Evolutionary conservation across 345 rosid genomes (phyloP).

Genomic region (Conringia planisiliqua): DNA sequence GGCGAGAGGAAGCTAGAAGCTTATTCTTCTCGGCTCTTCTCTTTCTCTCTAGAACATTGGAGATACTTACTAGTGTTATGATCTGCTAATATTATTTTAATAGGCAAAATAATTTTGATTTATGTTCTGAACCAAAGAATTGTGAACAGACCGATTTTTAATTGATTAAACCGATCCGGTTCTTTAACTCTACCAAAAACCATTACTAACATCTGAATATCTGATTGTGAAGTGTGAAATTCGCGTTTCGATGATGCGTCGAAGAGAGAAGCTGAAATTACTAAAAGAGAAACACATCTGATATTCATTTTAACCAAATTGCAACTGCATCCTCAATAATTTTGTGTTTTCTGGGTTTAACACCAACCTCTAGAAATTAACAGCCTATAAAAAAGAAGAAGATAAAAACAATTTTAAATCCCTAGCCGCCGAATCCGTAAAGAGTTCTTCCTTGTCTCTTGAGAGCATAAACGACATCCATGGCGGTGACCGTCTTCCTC

Average conservation of each 20-base stretch:
- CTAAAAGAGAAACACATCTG: background rate
- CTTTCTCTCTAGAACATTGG: conserved; percentile 12
- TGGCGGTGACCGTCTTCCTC: conserved; percentile 27
- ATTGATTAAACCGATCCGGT: background rate
- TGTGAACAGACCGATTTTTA: background rate
- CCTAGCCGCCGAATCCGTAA: conserved; percentile 27
- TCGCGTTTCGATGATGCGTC: background rate
- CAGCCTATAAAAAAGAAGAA: background rate
- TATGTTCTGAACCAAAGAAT: too few species aligned
- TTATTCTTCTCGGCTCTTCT: background rate
- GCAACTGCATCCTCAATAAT: background rate
- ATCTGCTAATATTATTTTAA: background rate
- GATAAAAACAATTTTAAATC: background rate
- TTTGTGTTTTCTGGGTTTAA: background rate
- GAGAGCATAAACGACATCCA: conserved; percentile 26
- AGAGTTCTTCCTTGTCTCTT: conserved; percentile 24
- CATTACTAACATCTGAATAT: too few species aligned
- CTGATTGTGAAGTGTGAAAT: background rate
- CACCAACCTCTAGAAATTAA: background rate
- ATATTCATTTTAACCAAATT: background rate
- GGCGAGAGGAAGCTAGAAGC: background rate
- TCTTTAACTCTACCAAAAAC: background rate
- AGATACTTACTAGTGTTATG: background rate
- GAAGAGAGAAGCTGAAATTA: background rate
- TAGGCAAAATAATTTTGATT: background rate